These are phyloP conservation scores for Stephanodiscus triporus DNA, from an alignment of 108 stramenopile genomes.

Conservation along the genomic window DNA sequence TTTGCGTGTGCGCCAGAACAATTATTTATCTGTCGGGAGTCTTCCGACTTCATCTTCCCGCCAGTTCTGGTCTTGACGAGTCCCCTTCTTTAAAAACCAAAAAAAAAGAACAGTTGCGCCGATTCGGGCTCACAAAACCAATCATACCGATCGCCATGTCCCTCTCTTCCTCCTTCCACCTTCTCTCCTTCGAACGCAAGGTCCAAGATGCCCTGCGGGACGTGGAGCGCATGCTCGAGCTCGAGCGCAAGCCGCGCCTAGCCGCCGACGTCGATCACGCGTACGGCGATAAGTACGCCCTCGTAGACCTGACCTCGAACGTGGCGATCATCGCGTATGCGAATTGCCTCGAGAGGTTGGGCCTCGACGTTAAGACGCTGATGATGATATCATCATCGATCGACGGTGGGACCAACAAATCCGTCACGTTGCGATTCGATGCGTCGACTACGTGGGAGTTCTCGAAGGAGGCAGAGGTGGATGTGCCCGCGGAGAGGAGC, in stretches of 20 bases:
- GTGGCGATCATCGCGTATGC: slow-evolving; percentile 65
- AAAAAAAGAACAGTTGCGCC: too few relatives aligned
- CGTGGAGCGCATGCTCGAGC: slow-evolving; percentile 28
- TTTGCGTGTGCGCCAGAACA: too few relatives aligned
- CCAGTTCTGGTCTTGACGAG: too few relatives aligned
- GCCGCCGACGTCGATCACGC: slow-evolving; percentile 57
- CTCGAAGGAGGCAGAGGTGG: slow-evolving; percentile 50
- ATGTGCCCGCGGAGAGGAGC: slow-evolving; percentile 40
- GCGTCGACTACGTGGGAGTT: slow-evolving; percentile 47
- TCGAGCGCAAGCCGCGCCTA: slow-evolving; percentile 38
- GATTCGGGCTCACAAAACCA: too few relatives aligned
- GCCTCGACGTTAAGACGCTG: slow-evolving; percentile 52
- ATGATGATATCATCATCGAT: too few relatives aligned
- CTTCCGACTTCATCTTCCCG: too few relatives aligned
- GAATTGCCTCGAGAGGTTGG: slow-evolving; percentile 66
- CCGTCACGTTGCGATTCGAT: slow-evolving; percentile 64
- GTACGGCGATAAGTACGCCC: slow-evolving; percentile 73
- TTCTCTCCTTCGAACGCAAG: slow-evolving; percentile 38
- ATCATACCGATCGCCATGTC: not conserved
- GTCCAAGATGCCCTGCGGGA: slow-evolving; percentile 34
- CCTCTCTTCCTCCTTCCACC: slow-evolving; percentile 14
- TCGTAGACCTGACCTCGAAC: slow-evolving; percentile 69
- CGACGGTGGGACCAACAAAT: slow-evolving; percentile 39
- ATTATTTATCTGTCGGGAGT: too few relatives aligned
- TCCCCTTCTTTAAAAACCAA: too few relatives aligned